These are phyloP conservation scores for Saturnispora quitensis DNA, from an alignment of 805 yeast species.

Conservation along the genomic window DNA sequence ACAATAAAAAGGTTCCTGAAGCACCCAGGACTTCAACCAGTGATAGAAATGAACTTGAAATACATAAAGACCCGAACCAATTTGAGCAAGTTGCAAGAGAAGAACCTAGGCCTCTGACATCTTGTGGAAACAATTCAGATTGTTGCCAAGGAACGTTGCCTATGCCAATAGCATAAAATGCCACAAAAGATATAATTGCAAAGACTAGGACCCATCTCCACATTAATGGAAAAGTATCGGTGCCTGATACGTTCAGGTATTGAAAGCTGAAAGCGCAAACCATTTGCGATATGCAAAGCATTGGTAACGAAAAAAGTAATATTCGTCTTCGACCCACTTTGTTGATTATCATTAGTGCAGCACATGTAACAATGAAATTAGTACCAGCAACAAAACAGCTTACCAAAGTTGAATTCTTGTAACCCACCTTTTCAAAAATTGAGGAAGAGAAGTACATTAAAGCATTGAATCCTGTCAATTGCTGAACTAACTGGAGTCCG, in stretches of 20 bases:
- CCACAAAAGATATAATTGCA: constrained; percentile 80
- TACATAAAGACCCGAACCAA: constrained; percentile 90
- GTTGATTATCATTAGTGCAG: constrained; percentile 83
- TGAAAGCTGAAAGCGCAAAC: constrained; percentile 78
- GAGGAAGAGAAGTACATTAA: constrained; percentile 93
- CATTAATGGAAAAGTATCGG: constrained; percentile 43
- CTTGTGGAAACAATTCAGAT: constrained; percentile 87
- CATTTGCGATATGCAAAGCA: constrained; percentile 68
- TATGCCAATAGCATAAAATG: constrained; percentile 85
- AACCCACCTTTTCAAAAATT: constrained; percentile 85
- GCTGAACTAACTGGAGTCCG: constrained; percentile 93
- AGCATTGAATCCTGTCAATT: constrained; percentile 93
- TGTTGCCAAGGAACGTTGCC: constrained; percentile 99
- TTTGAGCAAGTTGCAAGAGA: constrained; percentile 87
- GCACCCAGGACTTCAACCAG: constrained; percentile 91
- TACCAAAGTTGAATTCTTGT: constrained; percentile 84
- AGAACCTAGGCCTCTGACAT: constrained; percentile 85
- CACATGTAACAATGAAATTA: constrained; percentile 76
- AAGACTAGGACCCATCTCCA: constrained; percentile 87
- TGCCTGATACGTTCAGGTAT: constrained; percentile 49
- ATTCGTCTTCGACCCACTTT: constrained; percentile 80
- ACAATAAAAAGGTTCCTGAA: constrained; percentile 85
- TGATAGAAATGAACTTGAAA: constrained; percentile 86
- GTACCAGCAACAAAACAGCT: constrained; percentile 92
- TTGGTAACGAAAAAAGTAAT: constrained; percentile 67